Base-by-base conservation (phyloP, 176 grass and related monocot species). In the Musa beccarii region DNA sequence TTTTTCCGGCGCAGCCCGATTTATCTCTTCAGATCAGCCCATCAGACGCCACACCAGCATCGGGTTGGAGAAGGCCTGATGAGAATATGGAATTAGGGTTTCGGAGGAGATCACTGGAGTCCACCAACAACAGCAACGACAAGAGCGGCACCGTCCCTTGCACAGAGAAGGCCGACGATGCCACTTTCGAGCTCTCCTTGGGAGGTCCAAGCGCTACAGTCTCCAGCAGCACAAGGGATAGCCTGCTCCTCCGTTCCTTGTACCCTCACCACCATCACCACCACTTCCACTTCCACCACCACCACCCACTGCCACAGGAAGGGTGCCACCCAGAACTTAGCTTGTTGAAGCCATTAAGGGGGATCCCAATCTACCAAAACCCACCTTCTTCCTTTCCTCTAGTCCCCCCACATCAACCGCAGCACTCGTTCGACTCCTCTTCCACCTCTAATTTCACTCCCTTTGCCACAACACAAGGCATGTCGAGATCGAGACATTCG, bases 1-100 rank as follows among this genome's bases (percentile, higher is more conserved):
- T 66, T 64, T 77, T 77, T 43, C 75, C 72, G n/a, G 53, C 72
- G 17, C 72, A 55, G 8, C 72, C 57, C 6, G 75, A 77, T 15
- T 22, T 77, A 12, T 77, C 75, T 64, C 75, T 77, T 29, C 75
- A 66, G 52, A 77, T 77, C 10, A 65, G 75, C 1, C 75, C 75
- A 43, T 59, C 75, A 77, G 66, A 28, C 75, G 2, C 57, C 29
- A 24, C 28, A 20, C 9, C 75, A 65, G 2, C 17, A 16, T 24
- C 59, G 1, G 23, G 54, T 9, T 50, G 43, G 59, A 63, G 6
- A 10, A 52, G 50, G 4, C 15, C 9, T 15, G 56, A 77, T n/a
- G 16, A 76, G 56, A 43, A n/a, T 8, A n/a, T 24, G 11, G 75
- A 65, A 13, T 65, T 77, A 77, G 59, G 61, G 59, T 77, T 77